Conservation (phyloP, 768 basidiomycete species). For the Butyriboletus loyo region DNA sequence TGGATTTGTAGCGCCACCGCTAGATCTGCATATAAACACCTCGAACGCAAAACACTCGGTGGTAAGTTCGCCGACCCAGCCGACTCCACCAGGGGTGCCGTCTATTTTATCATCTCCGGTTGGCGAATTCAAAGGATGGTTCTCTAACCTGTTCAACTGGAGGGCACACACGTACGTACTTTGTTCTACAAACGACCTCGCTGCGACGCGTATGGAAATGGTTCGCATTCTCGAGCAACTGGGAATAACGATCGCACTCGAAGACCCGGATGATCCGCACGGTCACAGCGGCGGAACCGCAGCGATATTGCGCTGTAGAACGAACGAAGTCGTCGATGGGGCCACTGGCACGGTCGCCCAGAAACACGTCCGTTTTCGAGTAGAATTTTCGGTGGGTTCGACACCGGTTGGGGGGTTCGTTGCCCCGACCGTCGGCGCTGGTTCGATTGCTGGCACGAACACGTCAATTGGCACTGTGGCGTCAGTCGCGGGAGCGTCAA, state of each 20-base stretch:
- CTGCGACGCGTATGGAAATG: slow-evolving; percentile 62
- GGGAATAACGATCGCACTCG: slow-evolving; percentile 61
- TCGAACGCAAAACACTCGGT: slow-evolving; percentile 47
- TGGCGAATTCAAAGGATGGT: slow-evolving; percentile 89
- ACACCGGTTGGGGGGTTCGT: slow-evolving; percentile 23
- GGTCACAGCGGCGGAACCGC: slow-evolving; percentile 35
- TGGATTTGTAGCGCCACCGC: slow-evolving; percentile 45
- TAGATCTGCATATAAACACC: slow-evolving; percentile 45
- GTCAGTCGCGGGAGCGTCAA: slow-evolving; percentile 5
- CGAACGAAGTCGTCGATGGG: slow-evolving; percentile 47
- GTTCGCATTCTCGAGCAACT: slow-evolving; percentile 60
- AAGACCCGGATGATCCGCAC: slow-evolving; percentile 38
- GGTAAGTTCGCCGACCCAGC: slow-evolving; percentile 48
- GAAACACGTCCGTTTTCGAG: slow-evolving; percentile 79
- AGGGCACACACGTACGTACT: slow-evolving; percentile 56
- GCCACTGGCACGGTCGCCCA: slow-evolving; percentile 41
- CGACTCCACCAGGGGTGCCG: slow-evolving; percentile 34
- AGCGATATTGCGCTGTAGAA: slow-evolving; percentile 46
- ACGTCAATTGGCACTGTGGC: not conserved
- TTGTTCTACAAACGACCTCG: slow-evolving; percentile 56
- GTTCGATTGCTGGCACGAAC: slow-evolving; percentile 16
- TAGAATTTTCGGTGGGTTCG: slow-evolving; percentile 59
- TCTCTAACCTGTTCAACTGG: slow-evolving; percentile 94
- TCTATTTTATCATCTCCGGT: slow-evolving; percentile 65
- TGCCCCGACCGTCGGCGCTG: slow-evolving; percentile 16